Conservation (phyloP, 306 rosid genomes). For the Macrotyloma uniflorum region DNA sequence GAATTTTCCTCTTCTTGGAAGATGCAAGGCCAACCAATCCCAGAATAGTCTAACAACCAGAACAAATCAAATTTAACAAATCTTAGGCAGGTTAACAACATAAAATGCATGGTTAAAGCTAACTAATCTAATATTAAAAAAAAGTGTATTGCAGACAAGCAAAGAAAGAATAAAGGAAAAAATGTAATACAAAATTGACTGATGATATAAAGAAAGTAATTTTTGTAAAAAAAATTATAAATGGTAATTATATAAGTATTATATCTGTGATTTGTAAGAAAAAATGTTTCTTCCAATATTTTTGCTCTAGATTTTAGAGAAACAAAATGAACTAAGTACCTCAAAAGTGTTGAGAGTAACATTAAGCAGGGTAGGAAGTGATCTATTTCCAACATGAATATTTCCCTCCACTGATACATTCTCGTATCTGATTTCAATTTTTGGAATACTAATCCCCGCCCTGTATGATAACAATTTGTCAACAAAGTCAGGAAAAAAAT, state of each 20-base stretch:
- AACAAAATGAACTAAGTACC: slow-evolving; percentile 36
- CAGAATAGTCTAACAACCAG: slow-evolving; percentile 38
- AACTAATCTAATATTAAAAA: not conserved
- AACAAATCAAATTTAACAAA: not conserved
- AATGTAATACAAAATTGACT: not conserved
- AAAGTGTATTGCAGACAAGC: not conserved
- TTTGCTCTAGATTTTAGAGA: not conserved
- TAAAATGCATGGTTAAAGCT: not conserved
- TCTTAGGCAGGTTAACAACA: not conserved
- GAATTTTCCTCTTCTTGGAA: slow-evolving; percentile 54
- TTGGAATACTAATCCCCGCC: slow-evolving; percentile 65
- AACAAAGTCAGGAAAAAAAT: not conserved
- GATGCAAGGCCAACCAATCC: slow-evolving; percentile 58
- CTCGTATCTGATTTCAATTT: slow-evolving; percentile 62
- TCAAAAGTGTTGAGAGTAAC: slow-evolving; percentile 54
- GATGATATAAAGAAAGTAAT: not conserved
- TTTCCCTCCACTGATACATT: slow-evolving; percentile 66
- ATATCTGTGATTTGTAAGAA: not conserved
- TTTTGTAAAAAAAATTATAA: not conserved
- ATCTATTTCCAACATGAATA: slow-evolving; percentile 65
- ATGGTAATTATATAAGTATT: not conserved
- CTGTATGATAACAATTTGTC: slow-evolving; percentile 29
- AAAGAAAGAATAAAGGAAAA: not conserved
- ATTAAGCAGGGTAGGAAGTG: slow-evolving; percentile 71
- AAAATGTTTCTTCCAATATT: not conserved